Base-by-base conservation (phyloP, 2,329 filamentous ascomycete genomes). In the Nemania diffusa region DNA sequence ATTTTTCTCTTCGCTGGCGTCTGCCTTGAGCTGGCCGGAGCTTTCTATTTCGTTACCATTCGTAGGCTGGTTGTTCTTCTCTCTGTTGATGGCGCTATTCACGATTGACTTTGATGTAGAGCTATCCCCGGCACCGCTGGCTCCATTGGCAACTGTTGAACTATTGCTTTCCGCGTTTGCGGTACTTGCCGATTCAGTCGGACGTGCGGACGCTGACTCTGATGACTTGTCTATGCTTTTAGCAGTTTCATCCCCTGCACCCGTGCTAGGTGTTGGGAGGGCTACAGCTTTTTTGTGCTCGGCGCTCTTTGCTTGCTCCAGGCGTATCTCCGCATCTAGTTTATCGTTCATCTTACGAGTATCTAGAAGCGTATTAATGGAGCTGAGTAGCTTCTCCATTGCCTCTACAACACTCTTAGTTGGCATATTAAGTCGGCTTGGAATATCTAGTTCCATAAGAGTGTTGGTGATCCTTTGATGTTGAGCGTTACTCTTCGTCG, bases 331-430 rank as follows among this genome's bases (percentile, higher is more conserved):
- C 13, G 84, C 87, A 69, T 93, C 90, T 34, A 94, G 82, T 81
- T 93, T 94, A 78, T 96, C 92, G 17, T 86, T 84, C 29, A 91
- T 80, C 81, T 94, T 95, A 67, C 91, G 84, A 67, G 91, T 83
- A 70, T 96, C 92, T 4, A 96, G 84, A 27, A 96, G 81, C 40
- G 84, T 81, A 61, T 89, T 87, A 44, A 96, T 90, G 52, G 87
- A 87, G n/a, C 79, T 81, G 62, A 94, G 85, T 2, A 96, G 83
- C 69, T 83, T 81, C 79, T 95, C 92, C 74, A 92, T 95, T 68
- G 89, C 86, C 57, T 88, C 86, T 5, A 91, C 90, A 0, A 93
- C 91, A 6, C 85, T 84, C n/a, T 85, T 84, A 0, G 92, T 95
- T 0, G 92, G 91, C 85, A 96, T 91, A 29, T 87, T 85, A 37